Evolutionary conservation across 1,139 yeast species (phyloP), one percentile per base, ranked within the genome.

Genomic region (Candida sojae): DNA sequence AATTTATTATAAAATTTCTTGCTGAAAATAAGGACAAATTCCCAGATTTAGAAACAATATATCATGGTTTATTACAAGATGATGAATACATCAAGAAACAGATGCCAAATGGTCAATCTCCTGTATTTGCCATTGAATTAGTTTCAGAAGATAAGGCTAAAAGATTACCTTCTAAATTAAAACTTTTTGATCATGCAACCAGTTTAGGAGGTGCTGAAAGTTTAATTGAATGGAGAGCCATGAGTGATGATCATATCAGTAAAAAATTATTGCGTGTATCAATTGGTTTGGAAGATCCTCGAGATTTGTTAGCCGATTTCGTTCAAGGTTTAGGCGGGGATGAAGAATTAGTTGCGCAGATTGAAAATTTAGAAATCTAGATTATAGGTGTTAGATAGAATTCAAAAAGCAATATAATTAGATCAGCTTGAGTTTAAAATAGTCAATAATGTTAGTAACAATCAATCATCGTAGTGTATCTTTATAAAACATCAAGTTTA

Each of bases 171-270:
- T 73, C 85, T 1, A 80, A 77, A 53, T 72, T 91, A 51, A 79
- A 83, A 56, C 79, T 80, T 53, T 90, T 91, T 70, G 84, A 84
- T 53, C 97, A 92, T 67, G 96, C 97, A 2, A 91, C 97, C 0
- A 88, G 96, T 5, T 73, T 92, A 30, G 97, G 97, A 37, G 96
- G 97, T n/a, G 89, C 88, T 6, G 97, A 92, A 64, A 87, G 96
- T 48, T 73, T 91, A 58, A 82, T 91, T 51, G 97, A 92, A 66
- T 90, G 97, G 96, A 80, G 97, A 61, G 86, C 90, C 1, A 63
- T 91, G 68, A 77, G 88, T 44, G 97, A 90, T 60, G 63, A 76
- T 1, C 59, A 68, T 3, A 84, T 83, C 11, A 69, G 78, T 34
- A 77, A 80, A 26, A 75, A 78, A 1, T 64, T 90, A 37, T 67